Base-by-base conservation (phyloP, 805 yeast genomes). In the Blastobotrys chiropterorum region DNA sequence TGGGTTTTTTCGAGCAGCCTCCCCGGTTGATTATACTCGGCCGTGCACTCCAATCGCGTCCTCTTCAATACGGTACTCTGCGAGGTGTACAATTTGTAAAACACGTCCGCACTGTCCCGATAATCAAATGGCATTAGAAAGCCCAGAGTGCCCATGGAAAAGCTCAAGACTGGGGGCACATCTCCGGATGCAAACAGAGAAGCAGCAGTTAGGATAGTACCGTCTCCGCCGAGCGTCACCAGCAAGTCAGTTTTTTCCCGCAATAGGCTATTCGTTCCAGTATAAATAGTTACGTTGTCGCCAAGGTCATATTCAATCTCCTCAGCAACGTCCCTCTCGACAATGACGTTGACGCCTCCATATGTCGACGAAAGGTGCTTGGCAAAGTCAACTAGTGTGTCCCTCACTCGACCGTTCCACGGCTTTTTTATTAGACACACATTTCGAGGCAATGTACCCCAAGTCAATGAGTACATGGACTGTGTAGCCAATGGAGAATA, bases 201-300 rank as follows among this genome's bases (percentile, higher is more conserved):
- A 0, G 89, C 92, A 0, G 92, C 96, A 50, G 90, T 78, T 44
- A 90, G 67, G 51, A 89, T 88, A 0, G 97, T 90, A 3, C 98
- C 98, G 67, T 90, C 98, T 16, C 98, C 98, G n/a, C 98, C 98
- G 40, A 90, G 68, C 0, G 96, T 86, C 6, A 90, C 90, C 39
- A 90, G 70, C 43, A 90, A 67, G 63, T 90, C 98, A 0, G 96
- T 79, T 59, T 82, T 86, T 8, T 72, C 60, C 1, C 80, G 75
- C 43, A 89, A 79, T 7, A 82, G 85, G 8, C 72, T 68, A 15
- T 67, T 67, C 2, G 77, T 60, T 0, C 95, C 94, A 0, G 90
- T 79, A 61, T 74, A 81, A 1, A 87, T 58, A 1, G 57, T 41
- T 21, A 39, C 39, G 14, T 55, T 52, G 26, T 50, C 53, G 3